These are phyloP conservation scores for Physcia stellaris DNA, from an alignment of 495 filamentous ascomycete species.

Conservation along the genomic window DNA sequence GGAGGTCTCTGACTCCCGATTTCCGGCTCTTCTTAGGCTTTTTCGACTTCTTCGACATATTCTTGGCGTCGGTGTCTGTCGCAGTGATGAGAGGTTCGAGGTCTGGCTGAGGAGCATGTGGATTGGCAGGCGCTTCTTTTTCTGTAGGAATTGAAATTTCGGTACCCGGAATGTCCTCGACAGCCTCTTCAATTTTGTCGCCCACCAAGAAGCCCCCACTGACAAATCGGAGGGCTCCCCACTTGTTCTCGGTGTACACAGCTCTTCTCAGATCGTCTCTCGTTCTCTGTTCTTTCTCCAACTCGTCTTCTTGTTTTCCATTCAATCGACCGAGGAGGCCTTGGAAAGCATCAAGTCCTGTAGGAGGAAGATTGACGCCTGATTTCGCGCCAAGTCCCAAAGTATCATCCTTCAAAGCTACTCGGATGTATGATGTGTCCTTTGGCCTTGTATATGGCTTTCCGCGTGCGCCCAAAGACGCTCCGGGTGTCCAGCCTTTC, in stretches of 20 bases:
- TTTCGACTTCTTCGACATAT: neutral
- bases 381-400: slow-evolving; percentile 72
- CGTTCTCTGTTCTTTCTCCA: slow-evolving; percentile 49
- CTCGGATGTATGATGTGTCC: slow-evolving; percentile 66
- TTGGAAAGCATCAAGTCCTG: slow-evolving; percentile 72
- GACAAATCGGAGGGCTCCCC: slow-evolving; percentile 67
- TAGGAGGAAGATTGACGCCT: slow-evolving; percentile 40
- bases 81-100: neutral
- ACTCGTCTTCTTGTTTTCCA: slow-evolving; percentile 58
- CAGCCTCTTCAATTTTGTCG: slow-evolving; percentile 24
- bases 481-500: slow-evolving; percentile 83
- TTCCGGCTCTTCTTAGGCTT: neutral
- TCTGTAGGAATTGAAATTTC: too few relatives aligned
- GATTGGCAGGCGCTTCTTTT: too few relatives aligned
- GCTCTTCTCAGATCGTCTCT: slow-evolving; percentile 50
- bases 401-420: slow-evolving; percentile 75
- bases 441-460: too few relatives aligned
- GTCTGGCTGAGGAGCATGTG: neutral
- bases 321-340: slow-evolving; percentile 77
- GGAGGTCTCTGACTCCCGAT: neutral
- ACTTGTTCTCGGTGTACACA: slow-evolving; percentile 53
- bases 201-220: slow-evolving; percentile 65
- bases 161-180: neutral
- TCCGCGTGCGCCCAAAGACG: slow-evolving; percentile 61
- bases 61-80: neutral